Conservation (phyloP, 441 rosid species). For the Arabidopsis lyrata region DNA sequence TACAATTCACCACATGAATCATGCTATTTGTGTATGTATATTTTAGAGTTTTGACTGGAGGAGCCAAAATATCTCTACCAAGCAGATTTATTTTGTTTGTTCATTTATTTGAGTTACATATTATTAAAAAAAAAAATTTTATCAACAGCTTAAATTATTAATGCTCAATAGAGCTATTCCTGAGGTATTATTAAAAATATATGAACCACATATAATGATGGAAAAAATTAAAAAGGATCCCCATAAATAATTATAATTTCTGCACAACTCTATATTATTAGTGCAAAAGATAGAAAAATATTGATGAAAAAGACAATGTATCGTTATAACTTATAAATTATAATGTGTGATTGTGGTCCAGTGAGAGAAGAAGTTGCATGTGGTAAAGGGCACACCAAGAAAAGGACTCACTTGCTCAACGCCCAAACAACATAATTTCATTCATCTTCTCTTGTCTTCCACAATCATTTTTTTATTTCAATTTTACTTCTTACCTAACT, state of each 20-base stretch:
- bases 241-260: not conserved
- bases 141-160: too few species aligned
- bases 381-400: constrained; percentile 32
- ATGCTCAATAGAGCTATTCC: too few species aligned
- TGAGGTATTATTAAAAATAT: not conserved
- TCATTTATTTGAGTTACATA: constrained; percentile 15
- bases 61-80: constrained; percentile 22
- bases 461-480: constrained; percentile 1
- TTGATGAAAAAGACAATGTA: constrained; percentile 11
- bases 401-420: constrained; percentile 29
- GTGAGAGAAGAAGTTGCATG: constrained; percentile 40
- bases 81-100: constrained; percentile 10
- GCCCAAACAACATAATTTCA: constrained; percentile 18
- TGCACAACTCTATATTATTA: not conserved
- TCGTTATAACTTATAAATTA: not conserved
- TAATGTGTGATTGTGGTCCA: constrained; percentile 29
- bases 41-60: constrained; percentile 1
- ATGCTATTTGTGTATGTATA: constrained; percentile 6
- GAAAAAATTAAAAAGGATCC: not conserved
- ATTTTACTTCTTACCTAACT: not conserved
- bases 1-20: constrained; percentile 33
- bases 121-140: not conserved
- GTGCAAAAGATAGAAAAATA: constrained; percentile 4
- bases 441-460: constrained; percentile 6
- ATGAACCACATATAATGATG: constrained; percentile 11